These are phyloP conservation scores for Pythium dissotocum DNA, from an alignment of 352 stramenopile species.

Conservation along the genomic window DNA sequence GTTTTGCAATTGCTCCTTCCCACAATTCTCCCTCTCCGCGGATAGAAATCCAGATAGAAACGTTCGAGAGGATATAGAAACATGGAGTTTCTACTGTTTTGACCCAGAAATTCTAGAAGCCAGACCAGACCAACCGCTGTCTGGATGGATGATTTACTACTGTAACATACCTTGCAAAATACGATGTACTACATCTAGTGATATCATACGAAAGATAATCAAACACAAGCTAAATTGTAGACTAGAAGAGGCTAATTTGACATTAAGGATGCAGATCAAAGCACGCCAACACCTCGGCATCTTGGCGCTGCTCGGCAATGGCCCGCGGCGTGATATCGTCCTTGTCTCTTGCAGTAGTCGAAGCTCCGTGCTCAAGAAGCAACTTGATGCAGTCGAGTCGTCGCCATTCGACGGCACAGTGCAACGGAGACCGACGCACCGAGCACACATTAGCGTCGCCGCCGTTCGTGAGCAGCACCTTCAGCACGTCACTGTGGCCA, in stretches of 20 bases:
- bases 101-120: conserved; percentile 25
- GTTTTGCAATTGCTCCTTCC: conserved; percentile 2
- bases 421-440: conserved; percentile 61
- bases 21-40: conserved; percentile 1
- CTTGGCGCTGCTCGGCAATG: conserved; percentile 31
- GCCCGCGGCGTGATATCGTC: conserved; percentile 38
- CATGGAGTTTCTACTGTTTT: conserved; percentile 1
- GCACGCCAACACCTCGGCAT: conserved; percentile 23
- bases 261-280: conserved; percentile 5
- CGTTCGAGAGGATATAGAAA: conserved; percentile 24
- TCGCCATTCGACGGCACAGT: conserved; percentile 77
- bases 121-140: conserved; percentile 14
- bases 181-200: background rate
- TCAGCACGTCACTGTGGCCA: conserved; percentile 53
- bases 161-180: background rate
- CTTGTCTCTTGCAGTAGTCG: conserved; percentile 37
- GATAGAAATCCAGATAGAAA: conserved; percentile 31
- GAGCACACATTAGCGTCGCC: conserved; percentile 61
- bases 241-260: background rate
- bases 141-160: background rate
- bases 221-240: background rate
- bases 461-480: conserved; percentile 43
- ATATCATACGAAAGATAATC: background rate
- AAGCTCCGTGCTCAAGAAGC: conserved; percentile 46
- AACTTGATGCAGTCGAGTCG: conserved; percentile 62